Evolutionary conservation across 2,329 filamentous ascomycete species (phyloP), one percentile per base, ranked within the genome.

Genomic region (Colletotrichum higginsianum): DNA sequence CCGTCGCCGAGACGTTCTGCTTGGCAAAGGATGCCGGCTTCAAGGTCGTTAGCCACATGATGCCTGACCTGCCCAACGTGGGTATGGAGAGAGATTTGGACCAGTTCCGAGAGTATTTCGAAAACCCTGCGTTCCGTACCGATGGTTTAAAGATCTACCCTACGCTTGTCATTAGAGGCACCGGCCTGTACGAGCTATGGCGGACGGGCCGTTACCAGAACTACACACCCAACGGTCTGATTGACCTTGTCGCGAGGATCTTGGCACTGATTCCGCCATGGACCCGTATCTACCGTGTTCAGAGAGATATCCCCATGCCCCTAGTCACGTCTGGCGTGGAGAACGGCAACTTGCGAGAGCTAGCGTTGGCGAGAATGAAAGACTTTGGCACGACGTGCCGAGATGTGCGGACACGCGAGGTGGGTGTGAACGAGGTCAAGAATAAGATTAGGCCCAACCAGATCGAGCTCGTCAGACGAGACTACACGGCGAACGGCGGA

Each of bases 21-120:
- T 87, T 98, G n/a, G 91, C 96, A 74, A 99, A 99, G 83, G 97
- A 99, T 81, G 95, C 97, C 7, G 96, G 96, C 0, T 99, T 98
- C 88, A 99, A 99, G 82, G 96, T 99, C 0, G 96, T 99, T 74
- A 97, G 94, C 75, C 96, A 99, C 84, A 99, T 99, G 96, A 99
- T 99, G 96, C 96, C 96, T 1, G 96, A 99, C 80, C 84, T 99
- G 58, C 96, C 96, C 4, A 99, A 99, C 77, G 96, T 99, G 2
- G 96, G 96, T 67, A 98, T 98, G 93, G 97, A 99, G 83, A 92
- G 96, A 77, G 96, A 99, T 80, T 87, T 99, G 53, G 95, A 97
- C 79, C 96, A 99, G 77, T 99, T 99, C 82, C 90, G 94, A 74
- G 97, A 99, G 80, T 99, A 99, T 81, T 99, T 99, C 78, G 95